Conservation (phyloP, 768 basidiomycete species). For the Sarcodon aspratus region DNA sequence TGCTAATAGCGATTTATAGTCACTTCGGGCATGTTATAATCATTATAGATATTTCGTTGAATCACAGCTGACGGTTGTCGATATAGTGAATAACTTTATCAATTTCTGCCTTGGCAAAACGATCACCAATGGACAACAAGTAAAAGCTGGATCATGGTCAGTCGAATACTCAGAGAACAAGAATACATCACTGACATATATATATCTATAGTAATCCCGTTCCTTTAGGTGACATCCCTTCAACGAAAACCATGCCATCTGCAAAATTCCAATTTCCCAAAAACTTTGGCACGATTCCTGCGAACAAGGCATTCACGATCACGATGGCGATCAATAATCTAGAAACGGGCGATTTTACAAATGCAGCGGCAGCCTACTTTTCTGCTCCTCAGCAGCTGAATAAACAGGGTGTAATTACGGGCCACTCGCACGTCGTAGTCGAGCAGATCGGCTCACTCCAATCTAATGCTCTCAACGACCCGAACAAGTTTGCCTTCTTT, state of each 20-base stretch:
- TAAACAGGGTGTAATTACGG: conserved; percentile 28
- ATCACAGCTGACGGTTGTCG: no score
- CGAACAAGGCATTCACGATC: conserved; percentile 46
- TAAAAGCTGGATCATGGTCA: conserved; percentile 34
- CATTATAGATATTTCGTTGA: conserved; percentile 16
- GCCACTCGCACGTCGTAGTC: conserved; percentile 49
- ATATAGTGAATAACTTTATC: conserved; percentile 56
- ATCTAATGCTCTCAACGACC: conserved; percentile 34
- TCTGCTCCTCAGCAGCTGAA: conserved; percentile 43
- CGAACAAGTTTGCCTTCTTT: conserved; percentile 51
- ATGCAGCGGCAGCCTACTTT: conserved; percentile 40
- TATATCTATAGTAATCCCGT: conserved; percentile 32
- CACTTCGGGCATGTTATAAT: conserved; percentile 34
- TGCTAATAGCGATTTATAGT: conserved; percentile 12
- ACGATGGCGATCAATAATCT: conserved; percentile 33
- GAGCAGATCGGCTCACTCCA: conserved; percentile 30
- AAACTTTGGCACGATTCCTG: conserved; percentile 33
- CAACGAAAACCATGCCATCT: conserved; percentile 35
- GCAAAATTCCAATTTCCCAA: conserved; percentile 39
- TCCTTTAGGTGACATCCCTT: conserved; percentile 48
- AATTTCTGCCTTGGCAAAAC: conserved; percentile 37
- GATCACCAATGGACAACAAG: conserved; percentile 33
- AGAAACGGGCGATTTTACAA: conserved; percentile 48
- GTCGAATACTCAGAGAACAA: no score
- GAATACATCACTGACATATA: no score